Conservation (phyloP, 306 rosid species). For the Sindora glabra region DNA sequence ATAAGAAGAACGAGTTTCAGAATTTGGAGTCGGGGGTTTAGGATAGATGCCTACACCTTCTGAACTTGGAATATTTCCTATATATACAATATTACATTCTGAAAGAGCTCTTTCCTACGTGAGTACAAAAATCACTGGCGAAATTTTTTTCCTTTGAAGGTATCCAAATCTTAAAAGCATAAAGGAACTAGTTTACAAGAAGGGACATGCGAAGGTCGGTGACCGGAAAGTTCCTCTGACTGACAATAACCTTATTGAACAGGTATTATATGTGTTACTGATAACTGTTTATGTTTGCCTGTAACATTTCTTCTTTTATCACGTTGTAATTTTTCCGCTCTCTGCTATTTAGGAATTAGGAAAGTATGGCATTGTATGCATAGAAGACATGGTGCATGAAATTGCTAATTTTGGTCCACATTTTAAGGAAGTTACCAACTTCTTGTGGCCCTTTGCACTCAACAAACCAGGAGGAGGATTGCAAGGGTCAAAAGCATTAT, state of each 20-base stretch:
- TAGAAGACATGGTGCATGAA: slow-evolving; percentile 86
- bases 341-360: slow-evolving; percentile 55
- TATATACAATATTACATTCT: too few species aligned
- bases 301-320: neutral
- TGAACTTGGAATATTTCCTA: too few species aligned
- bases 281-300: neutral
- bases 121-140: neutral
- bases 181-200: slow-evolving; percentile 71
- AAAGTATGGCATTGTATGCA: slow-evolving; percentile 52
- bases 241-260: slow-evolving; percentile 71
- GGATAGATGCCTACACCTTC: too few species aligned
- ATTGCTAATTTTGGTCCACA: slow-evolving; percentile 65
- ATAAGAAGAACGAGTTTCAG: too few species aligned
- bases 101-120: neutral
- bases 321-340: neutral
- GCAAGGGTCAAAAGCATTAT: slow-evolving; percentile 46
- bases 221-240: slow-evolving; percentile 77
- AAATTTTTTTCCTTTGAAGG: slow-evolving; percentile 31
- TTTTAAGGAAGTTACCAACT: slow-evolving; percentile 59
- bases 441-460: slow-evolving; percentile 74
- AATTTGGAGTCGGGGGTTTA: too few species aligned
- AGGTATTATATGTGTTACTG: slow-evolving; percentile 34
- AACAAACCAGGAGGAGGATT: slow-evolving; percentile 60
- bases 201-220: slow-evolving; percentile 52
- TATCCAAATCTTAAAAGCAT: slow-evolving; percentile 74